Evolutionary conservation across 306 rosid species (phyloP).

Genomic region (Trichosanthes cucumerina): DNA sequence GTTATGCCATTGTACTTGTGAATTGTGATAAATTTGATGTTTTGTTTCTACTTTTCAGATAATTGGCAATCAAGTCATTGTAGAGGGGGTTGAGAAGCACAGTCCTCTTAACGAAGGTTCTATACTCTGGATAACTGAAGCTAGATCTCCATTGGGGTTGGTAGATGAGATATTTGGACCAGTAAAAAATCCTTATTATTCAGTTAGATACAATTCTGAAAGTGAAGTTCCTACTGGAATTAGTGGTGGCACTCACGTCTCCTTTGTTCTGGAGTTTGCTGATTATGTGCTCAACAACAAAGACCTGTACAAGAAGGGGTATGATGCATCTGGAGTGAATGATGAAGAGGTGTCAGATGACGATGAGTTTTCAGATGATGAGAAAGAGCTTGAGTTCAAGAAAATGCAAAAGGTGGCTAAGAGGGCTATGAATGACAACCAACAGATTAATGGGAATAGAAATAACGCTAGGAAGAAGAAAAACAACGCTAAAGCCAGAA

Average conservation of each 20-base stretch:
- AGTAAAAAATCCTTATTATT: slow-evolving; percentile 68
- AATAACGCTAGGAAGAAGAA: slow-evolving; percentile 36
- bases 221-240: slow-evolving; percentile 57
- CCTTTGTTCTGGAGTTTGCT: slow-evolving; percentile 76
- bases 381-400: slow-evolving; percentile 74
- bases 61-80: slow-evolving; percentile 60
- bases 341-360: slow-evolving; percentile 80
- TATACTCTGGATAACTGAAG: slow-evolving; percentile 74
- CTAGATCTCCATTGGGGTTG: slow-evolving; percentile 57
- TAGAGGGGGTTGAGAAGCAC: slow-evolving; percentile 82
- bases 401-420: slow-evolving; percentile 42
- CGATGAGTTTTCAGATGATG: slow-evolving; percentile 86
- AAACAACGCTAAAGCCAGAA: slow-evolving; percentile 27
- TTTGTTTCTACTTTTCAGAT: slow-evolving; percentile 29
- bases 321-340: slow-evolving; percentile 78
- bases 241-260: slow-evolving; percentile 40
- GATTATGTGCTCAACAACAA: slow-evolving; percentile 59
- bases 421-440: slow-evolving; percentile 41
- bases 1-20: not conserved
- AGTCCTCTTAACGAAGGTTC: slow-evolving; percentile 80
- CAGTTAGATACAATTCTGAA: slow-evolving; percentile 76
- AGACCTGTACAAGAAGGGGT: slow-evolving; percentile 71
- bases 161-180: slow-evolving; percentile 95
- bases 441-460: slow-evolving; percentile 27
- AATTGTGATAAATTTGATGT: not conserved